Evolutionary conservation across 148 eudicot species (phyloP), one percentile per base, ranked within the genome.

Genomic region (Simmondsia chinensis): DNA sequence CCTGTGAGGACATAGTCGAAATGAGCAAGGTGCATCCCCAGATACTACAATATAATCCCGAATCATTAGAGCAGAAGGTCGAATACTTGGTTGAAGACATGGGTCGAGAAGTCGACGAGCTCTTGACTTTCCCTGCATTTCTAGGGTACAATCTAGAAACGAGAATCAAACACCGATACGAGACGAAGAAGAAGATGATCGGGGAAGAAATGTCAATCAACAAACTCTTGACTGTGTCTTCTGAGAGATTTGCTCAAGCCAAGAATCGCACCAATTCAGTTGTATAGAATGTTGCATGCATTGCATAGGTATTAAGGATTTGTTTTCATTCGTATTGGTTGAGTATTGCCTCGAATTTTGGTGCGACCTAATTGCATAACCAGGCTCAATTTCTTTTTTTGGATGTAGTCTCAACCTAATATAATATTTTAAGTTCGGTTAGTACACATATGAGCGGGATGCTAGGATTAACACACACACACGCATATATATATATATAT

Each of bases 21-120:
- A 84, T 84, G 95, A 74, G 87, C 72, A 76, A 60, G 68, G 85
- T 76, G 59, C 97, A 80, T 57, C 85, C 82, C 6, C 97, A 84
- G 54, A 72, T 89, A 33, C 53, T 89, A 58, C 97, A 89, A 38
- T 81, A 84, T 43, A 89, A 78, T 63, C 87, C 75, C 12, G 73
- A 66, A 28, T 84, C 95, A 3, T 48, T 89, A 42, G 94, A 69
- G 64, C 77, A 84, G 66, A 88, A 88, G 68, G 50, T 84, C 65
- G 83, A 73, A 29, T 89, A 84, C 60, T 76, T 89, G 76, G 50
- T 79, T 22, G 75, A 81, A 50, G 95, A 71, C 16, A 91, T 91
- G 95, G 88, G 85, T 46, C 72, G 95, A 26, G 97, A 82, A 53
- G 71, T 85, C 21, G 78, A 77, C 57, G 97, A 85, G 62, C 69